A percentile compares a stretch with the other conserved stretches of the same genome.
These are phyloP conservation scores for Nigrospora osmanthi DNA, from an alignment of 2,329 filamentous ascomycete species.

Conservation along the genomic window DNA sequence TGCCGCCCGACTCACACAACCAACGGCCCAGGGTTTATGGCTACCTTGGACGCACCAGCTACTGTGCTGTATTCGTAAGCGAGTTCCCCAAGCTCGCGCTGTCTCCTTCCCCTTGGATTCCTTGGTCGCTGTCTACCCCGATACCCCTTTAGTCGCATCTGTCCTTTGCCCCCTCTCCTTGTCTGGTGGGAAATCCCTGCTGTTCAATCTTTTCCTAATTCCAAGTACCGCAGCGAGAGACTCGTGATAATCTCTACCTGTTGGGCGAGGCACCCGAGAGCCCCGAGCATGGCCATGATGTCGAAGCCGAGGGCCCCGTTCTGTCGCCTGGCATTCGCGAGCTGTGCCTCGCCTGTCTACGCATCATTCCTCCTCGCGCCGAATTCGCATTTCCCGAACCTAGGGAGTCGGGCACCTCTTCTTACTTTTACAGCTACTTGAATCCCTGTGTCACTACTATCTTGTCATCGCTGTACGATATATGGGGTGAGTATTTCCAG, in stretches of 20 bases:
- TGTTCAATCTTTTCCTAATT: no score
- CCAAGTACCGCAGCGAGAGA: neutral
- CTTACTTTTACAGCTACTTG: conserved; percentile 22
- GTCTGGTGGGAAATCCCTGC: no score
- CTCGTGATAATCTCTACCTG: neutral
- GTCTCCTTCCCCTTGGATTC: neutral
- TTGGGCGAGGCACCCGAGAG: neutral
- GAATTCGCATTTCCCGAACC: conserved; percentile 7
- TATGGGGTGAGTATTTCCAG: conserved; percentile 21
- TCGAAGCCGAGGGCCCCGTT: neutral
- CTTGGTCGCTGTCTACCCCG: no score
- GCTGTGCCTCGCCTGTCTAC: conserved; percentile 28
- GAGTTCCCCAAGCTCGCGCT: no score
- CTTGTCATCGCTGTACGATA: conserved; percentile 21
- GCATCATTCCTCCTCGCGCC: conserved; percentile 21
- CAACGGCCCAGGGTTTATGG: conserved; percentile 16
- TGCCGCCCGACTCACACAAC: conserved; percentile 7
- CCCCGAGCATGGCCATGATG: conserved; percentile 2
- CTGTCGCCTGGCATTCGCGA: conserved; percentile 21
- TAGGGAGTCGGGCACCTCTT: neutral
- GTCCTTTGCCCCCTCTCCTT: no score
- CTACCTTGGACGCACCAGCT: conserved; percentile 38
- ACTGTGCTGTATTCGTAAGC: conserved; percentile 24
- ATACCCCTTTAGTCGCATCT: no score
- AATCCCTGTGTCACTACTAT: conserved; percentile 18